Evolutionary conservation across 2,329 filamentous ascomycete genomes (phyloP).

Genomic region (Pochonia chlamydosporia): DNA sequence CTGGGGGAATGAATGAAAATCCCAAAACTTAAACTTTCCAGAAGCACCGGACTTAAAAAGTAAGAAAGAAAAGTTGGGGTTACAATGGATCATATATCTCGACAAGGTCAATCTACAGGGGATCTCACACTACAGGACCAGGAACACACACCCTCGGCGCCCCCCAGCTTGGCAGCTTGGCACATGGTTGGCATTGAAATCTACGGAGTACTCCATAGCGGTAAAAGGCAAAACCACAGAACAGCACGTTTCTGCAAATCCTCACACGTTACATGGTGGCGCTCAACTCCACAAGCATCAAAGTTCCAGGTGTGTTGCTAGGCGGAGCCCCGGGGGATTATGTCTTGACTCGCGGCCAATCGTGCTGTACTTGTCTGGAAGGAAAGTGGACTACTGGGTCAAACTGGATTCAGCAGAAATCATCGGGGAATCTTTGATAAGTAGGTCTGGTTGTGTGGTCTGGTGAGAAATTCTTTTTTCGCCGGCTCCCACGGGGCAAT

Average conservation of each 20-base stretch:
- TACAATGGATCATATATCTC: constrained; percentile 1
- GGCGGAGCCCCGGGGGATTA: neutral
- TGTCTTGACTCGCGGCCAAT: neutral
- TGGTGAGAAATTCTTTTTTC: neutral
- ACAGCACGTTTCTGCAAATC: neutral
- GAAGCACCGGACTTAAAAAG: too few relatives aligned
- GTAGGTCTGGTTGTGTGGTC: neutral
- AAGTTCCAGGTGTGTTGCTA: neutral
- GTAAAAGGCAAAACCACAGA: too few relatives aligned
- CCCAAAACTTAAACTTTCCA: neutral
- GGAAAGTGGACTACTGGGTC: too few relatives aligned
- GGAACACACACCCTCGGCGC: neutral
- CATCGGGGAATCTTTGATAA: too few relatives aligned
- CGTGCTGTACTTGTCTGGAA: neutral
- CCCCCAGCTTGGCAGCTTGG: constrained; percentile 1
- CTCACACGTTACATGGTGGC: neutral
- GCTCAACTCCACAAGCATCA: neutral
- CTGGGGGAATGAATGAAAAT: neutral
- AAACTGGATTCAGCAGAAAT: too few relatives aligned
- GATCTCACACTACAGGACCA: neutral
- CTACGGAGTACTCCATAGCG: too few relatives aligned
- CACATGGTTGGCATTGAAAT: neutral
- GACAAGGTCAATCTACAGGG: neutral
- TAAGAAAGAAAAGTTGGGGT: neutral
- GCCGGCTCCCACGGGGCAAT: neutral